Base-by-base conservation (phyloP, 108 stramenopile species). In the Cyclotella baltica region DNA sequence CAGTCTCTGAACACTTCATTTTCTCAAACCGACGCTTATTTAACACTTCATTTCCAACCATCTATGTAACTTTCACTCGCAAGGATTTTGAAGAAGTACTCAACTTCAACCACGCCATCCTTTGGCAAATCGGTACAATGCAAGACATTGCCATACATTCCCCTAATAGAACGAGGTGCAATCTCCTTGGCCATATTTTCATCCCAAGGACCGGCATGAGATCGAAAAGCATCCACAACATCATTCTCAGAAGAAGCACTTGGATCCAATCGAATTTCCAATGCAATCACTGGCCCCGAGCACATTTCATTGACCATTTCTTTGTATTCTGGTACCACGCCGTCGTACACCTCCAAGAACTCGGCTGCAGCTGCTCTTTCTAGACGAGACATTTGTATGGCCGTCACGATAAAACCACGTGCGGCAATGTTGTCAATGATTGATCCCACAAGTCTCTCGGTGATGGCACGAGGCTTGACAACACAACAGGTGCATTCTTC, bases 101-200 rank as follows among this genome's bases (percentile, higher is more conserved):
- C 76, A 52, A 83, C 83, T 77, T 96, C 95, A 15, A 80, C 67
- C 9, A 72, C 72, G 15, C 89, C 91, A 75, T 95, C 93, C 38
- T 83, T 83, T 0, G 87, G 71, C 46, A 96, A 66, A 65, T 96
- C 95, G 0, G 95, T 96, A 83, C 93, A 94, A 70, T 94, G 95
- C 20, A 96, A 83, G 8, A 87, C 95, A 71, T 93, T 96, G n/a
- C 93, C 95, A 78, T 86, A 93, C 48, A 62, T 79, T 4, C 83
- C 95, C 20, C 95, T 83, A 38, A 96, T 72, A 11, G 81, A 80
- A 11, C 74, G 38, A 0, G 93, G 87, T 16, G 73, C 70, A 4
- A 96, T 61, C 33, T 86, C 88, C 61, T 84, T 87, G 18, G 95
- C 95, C 50, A 93, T 83, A 19, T 91, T 84, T 20, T 89, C 85